Percentiles rank a stretch among this genome's conserved stretches.
These are phyloP conservation scores for Microdochium paspali DNA, from an alignment of 2,329 filamentous ascomycete genomes.

Conservation along the genomic window DNA sequence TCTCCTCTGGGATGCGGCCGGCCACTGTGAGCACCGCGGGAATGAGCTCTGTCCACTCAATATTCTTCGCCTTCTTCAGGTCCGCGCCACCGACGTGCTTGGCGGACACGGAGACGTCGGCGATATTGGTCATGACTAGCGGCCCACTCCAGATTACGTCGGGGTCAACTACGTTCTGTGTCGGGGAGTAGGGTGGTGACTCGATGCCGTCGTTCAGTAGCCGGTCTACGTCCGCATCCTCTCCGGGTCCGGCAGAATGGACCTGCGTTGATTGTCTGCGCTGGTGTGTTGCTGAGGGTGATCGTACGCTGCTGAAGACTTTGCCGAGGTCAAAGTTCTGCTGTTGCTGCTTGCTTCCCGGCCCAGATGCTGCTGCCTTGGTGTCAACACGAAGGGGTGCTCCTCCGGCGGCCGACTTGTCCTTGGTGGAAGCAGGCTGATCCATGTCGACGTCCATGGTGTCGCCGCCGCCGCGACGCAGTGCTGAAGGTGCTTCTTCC, in stretches of 20 bases:
- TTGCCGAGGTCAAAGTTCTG: constrained; percentile 74
- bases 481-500: constrained; percentile 26
- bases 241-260: constrained; percentile 45
- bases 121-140: constrained; percentile 67
- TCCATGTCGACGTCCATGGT: constrained; percentile 21
- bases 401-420: constrained; percentile 7
- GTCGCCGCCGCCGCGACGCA: constrained; percentile 25
- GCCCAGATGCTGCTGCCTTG: constrained; percentile 30
- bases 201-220: constrained; percentile 74
- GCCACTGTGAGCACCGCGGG: constrained; percentile 61
- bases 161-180: constrained; percentile 58
- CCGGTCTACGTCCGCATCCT: constrained; percentile 84
- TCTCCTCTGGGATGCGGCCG: constrained; percentile 71
- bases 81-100: constrained; percentile 80
- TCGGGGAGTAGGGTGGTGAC: constrained; percentile 75
- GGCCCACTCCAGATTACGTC: constrained; percentile 71
- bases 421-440: constrained; percentile 8
- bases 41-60: constrained; percentile 66
- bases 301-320: constrained; percentile 76
- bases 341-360: constrained; percentile 34
- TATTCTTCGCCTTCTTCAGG: constrained; percentile 41
- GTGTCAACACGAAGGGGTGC: constrained; percentile 32
- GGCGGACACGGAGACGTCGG: constrained; percentile 67
- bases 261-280: constrained; percentile 39
- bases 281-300: constrained; percentile 46